Evolutionary conservation across 2,329 filamentous ascomycete species (phyloP).

Genomic region (Alternaria panax): DNA sequence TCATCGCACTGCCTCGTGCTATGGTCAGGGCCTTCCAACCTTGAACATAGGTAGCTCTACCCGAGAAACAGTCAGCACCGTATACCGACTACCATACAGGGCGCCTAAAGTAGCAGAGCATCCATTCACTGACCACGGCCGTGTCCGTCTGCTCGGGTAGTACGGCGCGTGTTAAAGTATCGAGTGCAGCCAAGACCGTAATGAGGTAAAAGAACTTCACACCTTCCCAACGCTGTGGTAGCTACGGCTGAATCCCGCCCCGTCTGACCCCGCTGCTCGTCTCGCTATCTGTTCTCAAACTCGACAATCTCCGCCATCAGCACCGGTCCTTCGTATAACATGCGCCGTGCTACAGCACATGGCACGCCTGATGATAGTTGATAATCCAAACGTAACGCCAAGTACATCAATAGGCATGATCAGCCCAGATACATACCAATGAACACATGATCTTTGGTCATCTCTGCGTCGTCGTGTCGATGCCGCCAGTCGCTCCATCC

Average conservation of each 20-base stretch:
- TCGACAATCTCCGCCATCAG: slow-evolving; percentile 3
- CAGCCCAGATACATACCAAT: not conserved
- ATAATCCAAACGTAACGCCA: not conserved
- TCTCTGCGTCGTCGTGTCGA: not conserved
- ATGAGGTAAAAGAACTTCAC: not conserved
- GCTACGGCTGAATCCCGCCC: slow-evolving; percentile 1
- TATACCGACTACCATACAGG: not conserved
- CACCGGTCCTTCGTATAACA: not conserved
- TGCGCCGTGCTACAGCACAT: not conserved
- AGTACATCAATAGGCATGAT: not conserved
- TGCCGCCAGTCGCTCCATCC: not conserved
- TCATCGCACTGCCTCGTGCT: not conserved
- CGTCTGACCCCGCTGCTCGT: slow-evolving; percentile 3
- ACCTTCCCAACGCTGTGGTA: slow-evolving; percentile 9
- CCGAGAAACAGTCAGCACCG: not conserved
- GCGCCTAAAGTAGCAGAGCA: not conserved
- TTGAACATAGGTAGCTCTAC: not conserved
- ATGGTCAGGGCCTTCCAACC: not conserved
- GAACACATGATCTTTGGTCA: not conserved
- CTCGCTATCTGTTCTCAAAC: slow-evolving; percentile 5
- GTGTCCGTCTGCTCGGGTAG: not conserved
- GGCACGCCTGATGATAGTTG: slow-evolving; percentile 1
- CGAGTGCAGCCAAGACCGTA: not conserved
- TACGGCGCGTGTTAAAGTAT: not conserved
- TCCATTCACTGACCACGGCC: not conserved